phyloP scores from a whole-genome alignment of 1,284 basidiomycete genomes.

The Rhizoctonia solani region DNA sequence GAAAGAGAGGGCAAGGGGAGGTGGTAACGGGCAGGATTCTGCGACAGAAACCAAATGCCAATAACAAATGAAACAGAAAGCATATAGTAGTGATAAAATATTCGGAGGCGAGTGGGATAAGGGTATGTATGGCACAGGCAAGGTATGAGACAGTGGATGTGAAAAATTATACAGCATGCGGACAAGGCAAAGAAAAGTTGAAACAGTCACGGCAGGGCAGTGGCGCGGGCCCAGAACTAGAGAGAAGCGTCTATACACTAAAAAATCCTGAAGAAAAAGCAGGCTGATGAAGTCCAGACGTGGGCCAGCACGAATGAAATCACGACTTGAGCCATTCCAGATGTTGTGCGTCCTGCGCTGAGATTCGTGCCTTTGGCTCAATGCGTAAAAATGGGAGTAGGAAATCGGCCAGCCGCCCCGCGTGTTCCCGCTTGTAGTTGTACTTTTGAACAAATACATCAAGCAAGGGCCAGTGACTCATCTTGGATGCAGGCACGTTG shows the following conservation, averaged over 20 bases:
- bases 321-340: constrained; percentile 23
- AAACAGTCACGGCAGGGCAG: constrained; percentile 1
- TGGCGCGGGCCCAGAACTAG: constrained; percentile 11
- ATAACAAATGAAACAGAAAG: constrained; percentile 5
- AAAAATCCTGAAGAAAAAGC: neutral
- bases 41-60: neutral
- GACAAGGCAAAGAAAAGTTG: neutral
- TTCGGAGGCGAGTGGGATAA: neutral
- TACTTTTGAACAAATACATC: constrained; percentile 26
- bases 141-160: constrained; percentile 32
- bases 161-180: constrained; percentile 28
- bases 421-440: constrained; percentile 9
- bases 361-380: constrained; percentile 25
- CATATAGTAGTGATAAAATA: constrained; percentile 1
- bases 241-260: constrained; percentile 13
- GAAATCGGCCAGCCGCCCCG: constrained; percentile 15
- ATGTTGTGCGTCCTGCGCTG: constrained; percentile 26
- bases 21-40: neutral
- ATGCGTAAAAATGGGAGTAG: constrained; percentile 29
- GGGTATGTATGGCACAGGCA: constrained; percentile 15
- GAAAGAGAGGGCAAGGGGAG: neutral
- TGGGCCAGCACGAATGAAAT: constrained; percentile 1
- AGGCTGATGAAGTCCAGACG: neutral
- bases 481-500: constrained; percentile 28
- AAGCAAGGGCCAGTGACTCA: constrained; percentile 12